Evolutionary conservation across 1,284 basidiomycete genomes (phyloP).

Genomic region (Coniophora puteana): DNA sequence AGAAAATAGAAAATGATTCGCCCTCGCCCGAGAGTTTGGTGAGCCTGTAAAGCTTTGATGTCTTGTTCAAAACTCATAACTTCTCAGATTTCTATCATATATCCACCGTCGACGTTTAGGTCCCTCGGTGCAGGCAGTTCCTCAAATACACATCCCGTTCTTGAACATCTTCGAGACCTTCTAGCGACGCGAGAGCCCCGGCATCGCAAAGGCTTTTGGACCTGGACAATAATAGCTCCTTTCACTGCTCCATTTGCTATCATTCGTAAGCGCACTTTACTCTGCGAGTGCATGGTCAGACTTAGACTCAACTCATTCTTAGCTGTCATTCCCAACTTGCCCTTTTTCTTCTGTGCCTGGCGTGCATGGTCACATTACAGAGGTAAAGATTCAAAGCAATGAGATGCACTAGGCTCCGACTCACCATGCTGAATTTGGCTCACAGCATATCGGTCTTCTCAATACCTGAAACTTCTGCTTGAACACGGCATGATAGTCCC

Average conservation of each 20-base stretch:
- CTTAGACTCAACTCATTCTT: neutral
- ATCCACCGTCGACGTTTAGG: slow-evolving; percentile 54
- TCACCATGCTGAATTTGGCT: neutral
- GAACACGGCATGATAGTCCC: slow-evolving; percentile 52
- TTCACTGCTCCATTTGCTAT: slow-evolving; percentile 71
- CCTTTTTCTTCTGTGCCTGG: slow-evolving; percentile 83
- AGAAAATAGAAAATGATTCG: slow-evolving; percentile 12
- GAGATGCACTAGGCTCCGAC: neutral
- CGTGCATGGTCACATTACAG: slow-evolving; percentile 79
- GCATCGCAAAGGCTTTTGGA: slow-evolving; percentile 61
- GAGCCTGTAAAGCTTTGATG: neutral
- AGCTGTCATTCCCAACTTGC: slow-evolving; percentile 80
- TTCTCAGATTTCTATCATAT: slow-evolving; percentile 60
- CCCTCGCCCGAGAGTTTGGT: neutral
- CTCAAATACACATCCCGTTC: slow-evolving; percentile 26
- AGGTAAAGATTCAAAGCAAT: slow-evolving; percentile 37
- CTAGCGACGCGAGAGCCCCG: slow-evolving; percentile 53
- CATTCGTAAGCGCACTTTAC: slow-evolving; percentile 51
- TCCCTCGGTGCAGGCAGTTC: slow-evolving; percentile 7
- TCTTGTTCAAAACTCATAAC: neutral
- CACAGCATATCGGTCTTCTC: slow-evolving; percentile 68
- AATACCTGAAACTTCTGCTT: slow-evolving; percentile 61
- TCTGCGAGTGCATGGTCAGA: neutral
- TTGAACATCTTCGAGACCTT: slow-evolving; percentile 51
- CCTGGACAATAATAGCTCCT: slow-evolving; percentile 62